These are phyloP conservation scores for Neospora caninum DNA, from an alignment of 169 alveolate species.

Conservation along the genomic window DNA sequence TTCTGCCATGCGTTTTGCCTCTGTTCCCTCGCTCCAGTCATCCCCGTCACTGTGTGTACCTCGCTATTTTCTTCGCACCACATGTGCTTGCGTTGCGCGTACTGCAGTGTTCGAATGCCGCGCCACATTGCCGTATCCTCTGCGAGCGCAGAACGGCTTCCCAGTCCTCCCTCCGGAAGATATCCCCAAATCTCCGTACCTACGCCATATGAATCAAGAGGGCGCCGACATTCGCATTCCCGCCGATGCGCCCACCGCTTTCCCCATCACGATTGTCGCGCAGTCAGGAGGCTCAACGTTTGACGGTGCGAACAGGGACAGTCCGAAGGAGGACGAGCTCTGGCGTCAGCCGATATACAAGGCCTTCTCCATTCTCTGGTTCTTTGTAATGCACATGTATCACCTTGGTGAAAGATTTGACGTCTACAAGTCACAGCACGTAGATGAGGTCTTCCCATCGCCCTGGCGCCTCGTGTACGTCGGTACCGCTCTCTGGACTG, in stretches of 20 bases:
- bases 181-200: not conserved
- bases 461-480: conserved; percentile 27
- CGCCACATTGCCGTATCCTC: conserved; percentile 8
- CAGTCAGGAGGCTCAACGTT: not conserved
- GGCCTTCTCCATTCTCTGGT: not conserved
- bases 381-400: not conserved
- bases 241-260: not conserved
- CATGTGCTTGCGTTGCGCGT: not conserved
- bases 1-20: not conserved
- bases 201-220: not conserved
- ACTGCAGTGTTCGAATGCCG: conserved; percentile 15
- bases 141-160: not conserved
- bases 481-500: conserved; percentile 4
- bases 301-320: not conserved
- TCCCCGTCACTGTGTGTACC: not conserved
- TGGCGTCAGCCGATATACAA: conserved; percentile 6
- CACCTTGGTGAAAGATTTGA: not conserved
- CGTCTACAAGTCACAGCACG: not conserved
- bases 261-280: not conserved
- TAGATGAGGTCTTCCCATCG: not conserved
- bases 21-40: not conserved
- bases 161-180: not conserved
- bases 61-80: too few relatives aligned
- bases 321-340: not conserved
- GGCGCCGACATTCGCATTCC: not conserved